phyloP scores from a whole-genome alignment of 768 basidiomycete species.

The Tylopilus cervinicoccineus region DNA sequence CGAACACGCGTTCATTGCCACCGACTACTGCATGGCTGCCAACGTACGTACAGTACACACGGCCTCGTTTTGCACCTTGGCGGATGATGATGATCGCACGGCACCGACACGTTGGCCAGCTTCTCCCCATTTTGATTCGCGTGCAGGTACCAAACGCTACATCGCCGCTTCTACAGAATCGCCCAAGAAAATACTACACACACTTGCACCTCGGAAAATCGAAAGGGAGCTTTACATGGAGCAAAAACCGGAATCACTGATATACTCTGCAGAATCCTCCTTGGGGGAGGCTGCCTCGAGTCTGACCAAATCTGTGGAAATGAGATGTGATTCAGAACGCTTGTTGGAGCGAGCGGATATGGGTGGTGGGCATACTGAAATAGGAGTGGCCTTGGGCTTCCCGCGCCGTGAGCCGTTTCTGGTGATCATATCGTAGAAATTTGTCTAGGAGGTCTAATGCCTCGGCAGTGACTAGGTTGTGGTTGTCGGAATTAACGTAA shows the following conservation, averaged over 20 bases:
- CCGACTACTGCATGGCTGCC: conserved; percentile 18
- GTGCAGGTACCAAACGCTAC: conserved; percentile 10
- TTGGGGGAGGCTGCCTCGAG: conserved; percentile 44
- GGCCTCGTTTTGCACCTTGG: conserved; percentile 25
- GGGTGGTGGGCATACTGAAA: conserved; percentile 44
- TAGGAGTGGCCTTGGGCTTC: conserved; percentile 66
- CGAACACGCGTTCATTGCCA: conserved; percentile 27
- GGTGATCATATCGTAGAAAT: conserved; percentile 65
- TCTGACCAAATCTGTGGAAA: conserved; percentile 41
- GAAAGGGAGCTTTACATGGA: conserved; percentile 28
- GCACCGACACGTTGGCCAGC: conserved; percentile 28
- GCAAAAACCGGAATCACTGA: conserved; percentile 49
- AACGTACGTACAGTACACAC: conserved; percentile 31
- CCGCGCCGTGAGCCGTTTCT: conserved; percentile 60
- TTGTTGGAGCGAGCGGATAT: conserved; percentile 16
- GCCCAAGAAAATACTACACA: conserved; percentile 5
- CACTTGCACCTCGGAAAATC: neutral
- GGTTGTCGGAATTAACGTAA: conserved; percentile 57
- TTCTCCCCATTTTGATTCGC: conserved; percentile 15
- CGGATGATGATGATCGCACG: conserved; percentile 4
- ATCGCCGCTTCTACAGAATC: conserved; percentile 13
- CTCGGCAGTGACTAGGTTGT: conserved; percentile 54
- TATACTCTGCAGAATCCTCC: conserved; percentile 36
- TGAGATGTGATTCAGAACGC: conserved; percentile 19
- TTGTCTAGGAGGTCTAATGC: conserved; percentile 65